These are phyloP conservation scores for Rhodotorula mucilaginosa DNA, from an alignment of 1,284 basidiomycete species.

Conservation along the genomic window DNA sequence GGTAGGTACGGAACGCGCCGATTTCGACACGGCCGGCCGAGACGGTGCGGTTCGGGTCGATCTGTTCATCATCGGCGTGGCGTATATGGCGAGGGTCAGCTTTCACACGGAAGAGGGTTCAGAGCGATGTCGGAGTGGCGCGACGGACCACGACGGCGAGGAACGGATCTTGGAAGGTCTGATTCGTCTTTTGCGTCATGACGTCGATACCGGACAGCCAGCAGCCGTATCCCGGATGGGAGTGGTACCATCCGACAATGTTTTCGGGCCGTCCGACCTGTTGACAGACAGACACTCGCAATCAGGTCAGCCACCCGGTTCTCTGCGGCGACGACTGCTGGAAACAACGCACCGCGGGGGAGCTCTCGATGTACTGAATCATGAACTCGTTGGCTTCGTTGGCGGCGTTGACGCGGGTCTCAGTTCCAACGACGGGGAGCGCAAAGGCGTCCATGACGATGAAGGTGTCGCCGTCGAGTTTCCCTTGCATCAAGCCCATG, in stretches of 20 bases:
- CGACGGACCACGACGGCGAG: slow-evolving; percentile 85
- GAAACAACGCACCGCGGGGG: slow-evolving; percentile 63
- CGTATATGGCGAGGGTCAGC: neutral
- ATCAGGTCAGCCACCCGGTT: neutral
- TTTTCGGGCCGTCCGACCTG: slow-evolving; percentile 81
- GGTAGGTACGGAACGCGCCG: slow-evolving; percentile 95
- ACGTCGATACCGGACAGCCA: slow-evolving; percentile 97
- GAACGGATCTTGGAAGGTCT: slow-evolving; percentile 92
- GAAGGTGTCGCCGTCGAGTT: slow-evolving; percentile 78
- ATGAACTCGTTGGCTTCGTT: slow-evolving; percentile 98
- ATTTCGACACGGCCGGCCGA: slow-evolving; percentile 98
- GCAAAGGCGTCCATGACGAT: slow-evolving; percentile 97
- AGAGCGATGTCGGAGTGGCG: neutral
- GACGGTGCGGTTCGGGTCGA: slow-evolving; percentile 96
- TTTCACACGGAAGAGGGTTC: neutral
- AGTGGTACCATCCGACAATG: slow-evolving; percentile 98
- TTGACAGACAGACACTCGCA: neutral
- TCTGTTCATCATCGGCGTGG: slow-evolving; percentile 54
- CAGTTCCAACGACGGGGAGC: slow-evolving; percentile 96
- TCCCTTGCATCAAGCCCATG: slow-evolving; percentile 99
- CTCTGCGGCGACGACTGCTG: neutral
- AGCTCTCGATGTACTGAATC: slow-evolving; percentile 83
- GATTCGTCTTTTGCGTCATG: slow-evolving; percentile 90
- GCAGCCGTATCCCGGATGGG: slow-evolving; percentile 94
- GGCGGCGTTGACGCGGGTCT: slow-evolving; percentile 94